These are phyloP conservation scores for Scutellaria galericulata DNA, from an alignment of 257 asterid species.

Conservation along the genomic window DNA sequence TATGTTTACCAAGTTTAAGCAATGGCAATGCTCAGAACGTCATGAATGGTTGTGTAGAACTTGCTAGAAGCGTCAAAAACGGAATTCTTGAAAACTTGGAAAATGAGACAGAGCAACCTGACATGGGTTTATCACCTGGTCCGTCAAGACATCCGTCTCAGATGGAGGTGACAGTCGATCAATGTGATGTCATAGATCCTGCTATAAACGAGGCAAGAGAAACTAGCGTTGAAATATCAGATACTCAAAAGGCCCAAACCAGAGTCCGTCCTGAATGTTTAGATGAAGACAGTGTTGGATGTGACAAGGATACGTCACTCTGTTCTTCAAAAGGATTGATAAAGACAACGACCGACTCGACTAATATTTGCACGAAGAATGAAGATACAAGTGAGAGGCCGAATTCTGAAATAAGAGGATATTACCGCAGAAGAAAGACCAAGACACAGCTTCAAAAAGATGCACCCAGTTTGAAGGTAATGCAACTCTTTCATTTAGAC, in stretches of 20 bases:
- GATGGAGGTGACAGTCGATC: not conserved
- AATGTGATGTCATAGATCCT: not conserved
- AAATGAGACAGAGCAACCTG: constrained; percentile 8
- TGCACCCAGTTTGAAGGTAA: constrained; percentile 39
- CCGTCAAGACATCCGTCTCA: not conserved
- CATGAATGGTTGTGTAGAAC: not conserved
- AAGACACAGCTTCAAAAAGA: constrained; percentile 23
- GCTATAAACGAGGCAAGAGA: not conserved
- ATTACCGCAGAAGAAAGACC: constrained; percentile 46
- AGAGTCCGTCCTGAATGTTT: too few relatives aligned
- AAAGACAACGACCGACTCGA: not conserved
- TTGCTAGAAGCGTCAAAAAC: not conserved
- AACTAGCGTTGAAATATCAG: not conserved
- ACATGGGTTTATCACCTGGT: not conserved
- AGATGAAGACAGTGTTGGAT: not conserved
- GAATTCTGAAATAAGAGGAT: constrained; percentile 32
- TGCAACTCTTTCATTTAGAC: constrained; percentile 16
- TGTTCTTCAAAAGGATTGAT: constrained; percentile 33
- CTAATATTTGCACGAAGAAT: constrained; percentile 14
- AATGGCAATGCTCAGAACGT: constrained; percentile 31
- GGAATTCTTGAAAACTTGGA: not conserved
- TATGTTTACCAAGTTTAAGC: constrained; percentile 34
- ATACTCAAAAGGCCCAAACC: not conserved
- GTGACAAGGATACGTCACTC: constrained; percentile 25
- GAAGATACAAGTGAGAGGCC: constrained; percentile 32